Conservation (phyloP, 192 early-diverging fungal genomes). For the Linnemannia elongata region DNA sequence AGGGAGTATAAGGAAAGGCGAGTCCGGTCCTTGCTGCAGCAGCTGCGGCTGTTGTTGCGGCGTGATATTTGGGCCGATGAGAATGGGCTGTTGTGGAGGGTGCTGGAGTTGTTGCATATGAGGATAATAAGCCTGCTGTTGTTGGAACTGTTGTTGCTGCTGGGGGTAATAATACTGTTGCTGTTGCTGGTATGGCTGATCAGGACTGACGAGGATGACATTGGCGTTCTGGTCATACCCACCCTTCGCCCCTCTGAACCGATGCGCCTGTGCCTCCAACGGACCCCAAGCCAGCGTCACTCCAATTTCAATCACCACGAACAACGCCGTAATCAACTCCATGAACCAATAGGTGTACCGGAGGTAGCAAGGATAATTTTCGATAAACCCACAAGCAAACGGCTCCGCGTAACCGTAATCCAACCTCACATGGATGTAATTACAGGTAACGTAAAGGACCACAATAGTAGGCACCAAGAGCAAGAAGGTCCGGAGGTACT, state of each 20-base stretch:
- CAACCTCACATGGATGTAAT: not conserved
- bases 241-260: not conserved
- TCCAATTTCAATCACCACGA: not conserved
- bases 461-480: not conserved
- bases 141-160: not conserved
- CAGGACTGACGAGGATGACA: constrained; percentile 15
- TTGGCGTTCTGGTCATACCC: not conserved
- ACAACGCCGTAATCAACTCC: not conserved
- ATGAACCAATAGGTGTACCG: not conserved
- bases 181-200: not conserved
- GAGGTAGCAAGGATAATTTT: not conserved
- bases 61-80: not conserved
- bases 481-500: not conserved
- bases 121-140: not conserved
- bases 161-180: not conserved
- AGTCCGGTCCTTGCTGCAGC: no score
- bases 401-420: not conserved
- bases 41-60: not conserved
- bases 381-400: not conserved
- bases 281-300: not conserved
- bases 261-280: not conserved
- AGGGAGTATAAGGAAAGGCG: not conserved
- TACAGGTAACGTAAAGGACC: not conserved
- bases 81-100: not conserved
- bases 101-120: not conserved